Evolutionary conservation across 306 rosid species (phyloP), one percentile per base, ranked within the genome.

Genomic region (Trifolium fragiferum): DNA sequence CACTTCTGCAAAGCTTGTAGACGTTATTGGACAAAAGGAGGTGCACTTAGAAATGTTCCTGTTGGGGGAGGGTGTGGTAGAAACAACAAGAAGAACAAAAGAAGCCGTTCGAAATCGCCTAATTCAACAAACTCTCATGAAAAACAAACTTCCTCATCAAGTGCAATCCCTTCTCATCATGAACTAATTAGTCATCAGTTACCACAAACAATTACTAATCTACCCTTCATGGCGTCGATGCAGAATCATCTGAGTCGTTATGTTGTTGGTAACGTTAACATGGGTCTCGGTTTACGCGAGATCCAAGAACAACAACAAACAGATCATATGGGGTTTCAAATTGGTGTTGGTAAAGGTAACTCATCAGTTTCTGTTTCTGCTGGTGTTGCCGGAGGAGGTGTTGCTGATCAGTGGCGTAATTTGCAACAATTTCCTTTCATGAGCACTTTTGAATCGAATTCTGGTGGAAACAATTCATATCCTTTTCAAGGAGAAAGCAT

Each of bases 1-100:
- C 98, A 93, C 93, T 93, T 87, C 73, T 93, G 98, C 83, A 93
- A 91, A 89, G 77, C 96, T 1, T 93, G 98, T 18, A 79, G 98
- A 10, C 94, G 98, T 4, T 93, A 93, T 81, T 93, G 98, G 98
- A 93, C 98, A 14, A 86, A 76, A 54, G 97, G 96, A 0, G 98
- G 98, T 2, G 86, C 96, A 40, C 93, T 94, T 5, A 63, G 99
- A 14, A 94, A 75, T 62, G 99, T 94, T 18, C 99, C 97, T 0
- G 99, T 94, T 0, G 99, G 99, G 0, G 99, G 99, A 2, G 99
- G 99, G 0, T 90, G 96, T 75, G 85, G 99, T 3, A 75, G 93
- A 30, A 94, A 94, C 85, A 93, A 93, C 87, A 94, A 94, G 86
- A 94, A 94, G 78, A 91, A 40, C 84, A 93, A 89, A 71, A 85